A percentile compares a stretch with the other conserved stretches of the same genome.
These are phyloP conservation scores for Pyrenochaeta sp. DNA, from an alignment of 2,329 filamentous ascomycete species.

Conservation along the genomic window DNA sequence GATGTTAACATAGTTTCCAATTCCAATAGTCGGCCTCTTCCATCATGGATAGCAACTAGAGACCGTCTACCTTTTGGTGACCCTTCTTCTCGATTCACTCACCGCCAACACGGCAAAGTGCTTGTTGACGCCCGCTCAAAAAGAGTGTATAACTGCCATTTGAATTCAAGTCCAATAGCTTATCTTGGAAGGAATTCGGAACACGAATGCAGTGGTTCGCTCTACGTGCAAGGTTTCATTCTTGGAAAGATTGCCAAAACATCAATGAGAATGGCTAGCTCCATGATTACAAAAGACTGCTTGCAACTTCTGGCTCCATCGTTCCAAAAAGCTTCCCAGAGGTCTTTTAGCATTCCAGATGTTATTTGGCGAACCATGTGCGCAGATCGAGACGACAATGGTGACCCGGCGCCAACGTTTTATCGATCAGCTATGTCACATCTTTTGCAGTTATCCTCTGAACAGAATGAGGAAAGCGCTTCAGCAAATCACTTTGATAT, in stretches of 20 bases:
- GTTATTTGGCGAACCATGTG: neutral
- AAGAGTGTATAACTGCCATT: no score
- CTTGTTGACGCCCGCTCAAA: no score
- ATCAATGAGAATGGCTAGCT: neutral
- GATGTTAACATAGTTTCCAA: no score
- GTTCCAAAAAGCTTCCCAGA: neutral
- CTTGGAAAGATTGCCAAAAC: neutral
- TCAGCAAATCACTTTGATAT: neutral
- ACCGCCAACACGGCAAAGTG: no score
- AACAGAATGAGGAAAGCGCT: no score
- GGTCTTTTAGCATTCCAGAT: neutral
- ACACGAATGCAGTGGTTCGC: neutral
- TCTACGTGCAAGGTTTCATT: neutral
- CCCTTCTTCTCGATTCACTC: no score
- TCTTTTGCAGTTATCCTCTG: no score
- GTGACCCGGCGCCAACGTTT: neutral
- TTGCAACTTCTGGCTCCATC: neutral
- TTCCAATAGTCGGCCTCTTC: no score
- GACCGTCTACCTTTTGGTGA: no score
- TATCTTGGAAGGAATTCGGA: no score
- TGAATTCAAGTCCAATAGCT: no score
- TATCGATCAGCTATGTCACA: neutral
- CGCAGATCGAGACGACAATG: neutral
- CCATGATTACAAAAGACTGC: neutral
- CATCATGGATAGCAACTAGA: no score